Conservation (phyloP, 2,329 filamentous ascomycete genomes). For the Fusarium sp. region DNA sequence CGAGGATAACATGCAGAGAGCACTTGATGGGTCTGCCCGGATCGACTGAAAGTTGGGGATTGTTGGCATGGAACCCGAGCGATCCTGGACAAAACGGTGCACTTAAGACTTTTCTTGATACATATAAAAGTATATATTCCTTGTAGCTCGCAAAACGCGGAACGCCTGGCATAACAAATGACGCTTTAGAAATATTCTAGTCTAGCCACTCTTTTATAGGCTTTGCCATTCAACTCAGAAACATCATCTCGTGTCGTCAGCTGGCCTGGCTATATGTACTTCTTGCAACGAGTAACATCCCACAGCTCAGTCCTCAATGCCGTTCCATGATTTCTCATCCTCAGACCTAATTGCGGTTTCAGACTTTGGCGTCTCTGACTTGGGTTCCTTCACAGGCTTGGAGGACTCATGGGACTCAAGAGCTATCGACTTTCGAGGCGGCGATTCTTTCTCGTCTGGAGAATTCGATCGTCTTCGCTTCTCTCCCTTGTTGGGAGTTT, state of each 20-base stretch:
- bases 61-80: not conserved
- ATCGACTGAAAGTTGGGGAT: not conserved
- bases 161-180: slow-evolving; percentile 26
- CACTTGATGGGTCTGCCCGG: not conserved
- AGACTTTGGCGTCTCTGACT: slow-evolving; percentile 17
- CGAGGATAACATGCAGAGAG: not conserved
- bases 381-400: slow-evolving; percentile 23
- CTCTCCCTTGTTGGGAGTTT: slow-evolving; percentile 29
- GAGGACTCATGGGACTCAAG: slow-evolving; percentile 28
- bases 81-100: not conserved
- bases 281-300: not conserved
- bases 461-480: slow-evolving; percentile 46
- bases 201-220: slow-evolving; percentile 21
- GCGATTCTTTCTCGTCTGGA: slow-evolving; percentile 29
- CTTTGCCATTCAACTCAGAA: not conserved
- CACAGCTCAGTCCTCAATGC: slow-evolving; percentile 48
- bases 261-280: not conserved
- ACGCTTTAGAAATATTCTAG: slow-evolving; percentile 22
- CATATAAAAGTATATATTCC: slow-evolving; percentile 2
- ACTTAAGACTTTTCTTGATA: not conserved
- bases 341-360: slow-evolving; percentile 41
- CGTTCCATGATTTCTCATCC: slow-evolving; percentile 55
- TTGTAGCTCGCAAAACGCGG: slow-evolving; percentile 1
- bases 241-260: not conserved
- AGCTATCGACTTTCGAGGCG: slow-evolving; percentile 44